Base-by-base conservation (phyloP, 73 alveolate species). In the Tetrahymena malaccensis region DNA sequence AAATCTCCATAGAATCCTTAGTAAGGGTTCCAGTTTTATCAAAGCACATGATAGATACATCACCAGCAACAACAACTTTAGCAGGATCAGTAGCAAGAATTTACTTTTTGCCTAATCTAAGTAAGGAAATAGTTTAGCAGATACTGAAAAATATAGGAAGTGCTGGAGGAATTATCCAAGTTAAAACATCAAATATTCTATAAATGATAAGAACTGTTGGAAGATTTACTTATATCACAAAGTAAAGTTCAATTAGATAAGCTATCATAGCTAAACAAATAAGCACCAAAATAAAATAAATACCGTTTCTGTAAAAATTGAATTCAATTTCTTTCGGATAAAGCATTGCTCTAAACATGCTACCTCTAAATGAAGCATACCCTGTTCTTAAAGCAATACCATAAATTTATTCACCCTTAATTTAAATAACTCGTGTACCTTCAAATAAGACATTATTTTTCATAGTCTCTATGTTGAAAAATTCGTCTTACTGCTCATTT, bases 301-400 rank as follows among this genome's bases (percentile, higher is more conserved):
- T 95, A 34, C 95, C 97, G 35, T 95, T 55, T 43, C 50, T 89
- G 35, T 95, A 95, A 50, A 95, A 95, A 55, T 50, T 70, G 38
- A 89, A 95, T 21, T 70, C 70, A 31, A 55, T 84, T 33, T 31
- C 35, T 55, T 95, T 95, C 37, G 97, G 97, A 93, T 95, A 95
- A 10, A 95, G 55, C 43, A 95, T 94, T 10, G 95, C 94, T 93
- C 97, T 95, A 43, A 95, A 95, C 25, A 95, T 95, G 19, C 94
- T 85, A 0, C 97, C 97, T 93, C 94, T 95, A 50, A 95, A 95
- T 7, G 97, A 95, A 55, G 94, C 89, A 95, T 85, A 95, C 31
- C 97, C 97, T 33, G 97, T 95, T 89, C 97, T 95, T 1, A 93
- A 93, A 21, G 93, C 97, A 31, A 95, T 12, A 33, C 95, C 97